Evolutionary conservation across 228 moss, liverwort and hornwort genomes (phyloP).

Genomic region (Sphagnum fallax): DNA sequence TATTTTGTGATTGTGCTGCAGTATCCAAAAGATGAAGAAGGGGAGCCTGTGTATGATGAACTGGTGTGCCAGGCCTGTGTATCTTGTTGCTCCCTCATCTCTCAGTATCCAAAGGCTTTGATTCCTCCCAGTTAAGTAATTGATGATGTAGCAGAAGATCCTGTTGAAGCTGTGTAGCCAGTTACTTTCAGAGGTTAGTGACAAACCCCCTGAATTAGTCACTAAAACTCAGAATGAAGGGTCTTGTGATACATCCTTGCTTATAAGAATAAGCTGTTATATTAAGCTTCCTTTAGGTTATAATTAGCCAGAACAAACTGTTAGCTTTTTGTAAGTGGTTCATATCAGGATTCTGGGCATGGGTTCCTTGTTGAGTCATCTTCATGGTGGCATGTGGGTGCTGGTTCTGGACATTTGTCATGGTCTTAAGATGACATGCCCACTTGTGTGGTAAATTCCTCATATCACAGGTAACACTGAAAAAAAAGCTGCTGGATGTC

Average conservation of each 20-base stretch:
- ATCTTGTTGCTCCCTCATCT: slow-evolving; percentile 51
- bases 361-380: no score
- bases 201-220: no score
- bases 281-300: no score
- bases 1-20: slow-evolving; percentile 16
- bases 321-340: no score
- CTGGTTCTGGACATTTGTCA: no score
- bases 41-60: slow-evolving; percentile 77
- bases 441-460: not conserved
- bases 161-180: slow-evolving; percentile 18
- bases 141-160: slow-evolving; percentile 11
- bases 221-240: no score
- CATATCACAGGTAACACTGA: not conserved
- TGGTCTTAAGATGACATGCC: no score
- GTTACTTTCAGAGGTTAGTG: not conserved
- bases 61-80: slow-evolving; percentile 71
- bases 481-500: not conserved
- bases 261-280: no score
- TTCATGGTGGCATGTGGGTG: no score
- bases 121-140: slow-evolving; percentile 23
- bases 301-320: no score
- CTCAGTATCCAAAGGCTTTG: slow-evolving; percentile 42
- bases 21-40: slow-evolving; percentile 79
- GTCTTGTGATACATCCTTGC: no score
- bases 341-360: no score